Conservation (phyloP, 1,284 basidiomycete genomes). For the Sporisorium scitamineum region DNA sequence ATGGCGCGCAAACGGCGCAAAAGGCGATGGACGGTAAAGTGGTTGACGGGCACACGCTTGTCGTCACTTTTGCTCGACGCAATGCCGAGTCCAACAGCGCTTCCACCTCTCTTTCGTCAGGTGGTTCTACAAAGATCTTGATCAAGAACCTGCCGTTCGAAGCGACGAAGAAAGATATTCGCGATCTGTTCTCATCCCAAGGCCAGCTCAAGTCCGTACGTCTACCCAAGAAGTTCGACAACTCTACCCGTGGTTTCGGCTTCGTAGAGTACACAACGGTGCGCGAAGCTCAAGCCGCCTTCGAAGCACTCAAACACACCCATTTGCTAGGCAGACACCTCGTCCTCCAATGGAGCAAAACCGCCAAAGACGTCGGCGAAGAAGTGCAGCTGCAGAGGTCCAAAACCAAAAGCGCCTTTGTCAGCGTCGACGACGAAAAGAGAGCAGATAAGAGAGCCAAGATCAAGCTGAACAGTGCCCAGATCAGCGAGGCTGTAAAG, state of each 20-base stretch:
- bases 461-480: constrained; percentile 47
- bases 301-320: constrained; percentile 79
- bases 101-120: constrained; percentile 76
- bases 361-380: constrained; percentile 45
- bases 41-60: constrained; percentile 86
- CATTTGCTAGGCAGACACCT: constrained; percentile 95
- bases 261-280: constrained; percentile 79
- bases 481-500: constrained; percentile 45
- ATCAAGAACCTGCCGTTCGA: constrained; percentile 99
- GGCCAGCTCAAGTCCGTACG: constrained; percentile 76
- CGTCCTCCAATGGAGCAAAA: constrained; percentile 88
- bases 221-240: constrained; percentile 79
- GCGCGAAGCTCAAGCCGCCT: constrained; percentile 61
- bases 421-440: not conserved
- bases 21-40: constrained; percentile 83
- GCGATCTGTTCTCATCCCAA: constrained; percentile 80
- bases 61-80: constrained; percentile 87
- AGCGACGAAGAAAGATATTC: constrained; percentile 89
- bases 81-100: constrained; percentile 74
- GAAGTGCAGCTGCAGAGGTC: constrained; percentile 52
- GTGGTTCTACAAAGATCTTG: constrained; percentile 73
- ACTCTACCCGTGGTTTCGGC: constrained; percentile 81
- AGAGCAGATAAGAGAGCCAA: constrained; percentile 30
- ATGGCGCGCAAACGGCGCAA: constrained; percentile 81
- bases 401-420: constrained; percentile 43